Percentiles rank a stretch among this genome's conserved stretches.
These are phyloP conservation scores for Arthrobotrys entomopaga DNA, from an alignment of 2,329 filamentous ascomycete species.

Conservation along the genomic window DNA sequence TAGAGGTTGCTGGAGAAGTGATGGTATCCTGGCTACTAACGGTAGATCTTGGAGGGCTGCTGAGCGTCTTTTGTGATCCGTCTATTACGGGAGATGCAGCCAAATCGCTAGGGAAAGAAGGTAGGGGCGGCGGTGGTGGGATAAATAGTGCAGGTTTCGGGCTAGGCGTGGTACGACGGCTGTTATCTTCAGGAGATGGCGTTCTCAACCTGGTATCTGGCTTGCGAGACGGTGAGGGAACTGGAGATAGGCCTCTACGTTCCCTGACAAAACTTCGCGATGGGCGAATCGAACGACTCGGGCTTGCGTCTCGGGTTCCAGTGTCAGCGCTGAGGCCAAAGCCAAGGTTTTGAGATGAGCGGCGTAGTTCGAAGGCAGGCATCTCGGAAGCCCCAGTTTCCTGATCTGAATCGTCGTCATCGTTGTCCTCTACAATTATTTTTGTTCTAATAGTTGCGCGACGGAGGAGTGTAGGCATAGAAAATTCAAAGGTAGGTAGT, in stretches of 20 bases:
- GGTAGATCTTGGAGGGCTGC: constrained; percentile 20
- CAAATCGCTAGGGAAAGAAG: constrained; percentile 43
- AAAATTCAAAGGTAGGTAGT: constrained; percentile 48
- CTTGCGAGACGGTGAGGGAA: constrained; percentile 18
- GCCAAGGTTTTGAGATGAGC: constrained; percentile 8
- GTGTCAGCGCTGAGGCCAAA: not conserved
- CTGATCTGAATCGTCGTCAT: constrained; percentile 31
- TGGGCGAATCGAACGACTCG: constrained; percentile 22
- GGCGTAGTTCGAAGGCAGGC: not conserved
- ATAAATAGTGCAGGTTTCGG: constrained; percentile 45
- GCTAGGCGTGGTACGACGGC: constrained; percentile 24
- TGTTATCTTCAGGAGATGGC: constrained; percentile 10
- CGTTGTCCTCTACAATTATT: constrained; percentile 35
- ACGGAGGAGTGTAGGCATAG: constrained; percentile 47
- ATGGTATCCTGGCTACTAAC: not conserved
- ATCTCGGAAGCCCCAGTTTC: constrained; percentile 22
- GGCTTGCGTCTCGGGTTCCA: constrained; percentile 1
- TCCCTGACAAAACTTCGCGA: constrained; percentile 48
- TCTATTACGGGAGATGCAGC: constrained; percentile 31
- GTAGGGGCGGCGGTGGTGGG: constrained; percentile 45
- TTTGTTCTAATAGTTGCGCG: constrained; percentile 39
- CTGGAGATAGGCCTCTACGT: constrained; percentile 14
- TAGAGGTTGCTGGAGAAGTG: not conserved
- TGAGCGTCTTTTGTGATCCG: constrained; percentile 22
- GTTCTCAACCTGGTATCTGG: not conserved